phyloP scores from a whole-genome alignment of 2,329 filamentous ascomycete genomes.

The Aspergillus niger region DNA sequence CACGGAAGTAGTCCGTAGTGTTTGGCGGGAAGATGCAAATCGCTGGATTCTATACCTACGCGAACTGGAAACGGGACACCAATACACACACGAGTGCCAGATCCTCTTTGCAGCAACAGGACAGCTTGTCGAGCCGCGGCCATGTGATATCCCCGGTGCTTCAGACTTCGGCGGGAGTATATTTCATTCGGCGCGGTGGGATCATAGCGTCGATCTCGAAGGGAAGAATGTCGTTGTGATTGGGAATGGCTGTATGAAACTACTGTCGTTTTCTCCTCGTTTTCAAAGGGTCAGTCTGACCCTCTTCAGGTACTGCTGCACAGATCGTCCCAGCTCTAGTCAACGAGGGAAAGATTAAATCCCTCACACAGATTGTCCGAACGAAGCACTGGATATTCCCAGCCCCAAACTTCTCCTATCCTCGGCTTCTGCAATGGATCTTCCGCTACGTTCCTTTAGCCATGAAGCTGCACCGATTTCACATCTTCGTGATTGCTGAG shows the following conservation, averaged over 20 bases:
- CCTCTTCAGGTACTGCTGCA: constrained; percentile 25
- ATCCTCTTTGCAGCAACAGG: constrained; percentile 56
- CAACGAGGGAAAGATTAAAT: constrained; percentile 47
- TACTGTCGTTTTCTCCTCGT: background rate
- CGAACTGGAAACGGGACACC: constrained; percentile 25
- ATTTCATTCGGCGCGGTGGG: constrained; percentile 33
- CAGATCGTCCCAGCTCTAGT: constrained; percentile 32
- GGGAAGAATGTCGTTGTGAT: constrained; percentile 32
- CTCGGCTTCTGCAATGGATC: constrained; percentile 53
- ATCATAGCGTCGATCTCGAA: constrained; percentile 24
- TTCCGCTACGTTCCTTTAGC: constrained; percentile 51
- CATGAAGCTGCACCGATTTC: constrained; percentile 39
- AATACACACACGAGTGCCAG: constrained; percentile 47
- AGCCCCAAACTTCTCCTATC: constrained; percentile 40
- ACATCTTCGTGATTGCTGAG: constrained; percentile 39
- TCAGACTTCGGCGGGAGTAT: constrained; percentile 24
- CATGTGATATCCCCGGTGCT: constrained; percentile 38
- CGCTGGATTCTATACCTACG: constrained; percentile 47
- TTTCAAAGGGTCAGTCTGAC: background rate
- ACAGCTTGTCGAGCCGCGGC: constrained; percentile 55
- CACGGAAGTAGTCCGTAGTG: constrained; percentile 25
- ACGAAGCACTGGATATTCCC: constrained; percentile 59
- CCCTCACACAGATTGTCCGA: constrained; percentile 59
- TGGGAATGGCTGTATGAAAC: constrained; percentile 37
- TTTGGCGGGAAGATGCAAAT: constrained; percentile 54